These are phyloP conservation scores for Verticillium zaregamsianum DNA, from an alignment of 2,329 filamentous ascomycete genomes.

Conservation along the genomic window DNA sequence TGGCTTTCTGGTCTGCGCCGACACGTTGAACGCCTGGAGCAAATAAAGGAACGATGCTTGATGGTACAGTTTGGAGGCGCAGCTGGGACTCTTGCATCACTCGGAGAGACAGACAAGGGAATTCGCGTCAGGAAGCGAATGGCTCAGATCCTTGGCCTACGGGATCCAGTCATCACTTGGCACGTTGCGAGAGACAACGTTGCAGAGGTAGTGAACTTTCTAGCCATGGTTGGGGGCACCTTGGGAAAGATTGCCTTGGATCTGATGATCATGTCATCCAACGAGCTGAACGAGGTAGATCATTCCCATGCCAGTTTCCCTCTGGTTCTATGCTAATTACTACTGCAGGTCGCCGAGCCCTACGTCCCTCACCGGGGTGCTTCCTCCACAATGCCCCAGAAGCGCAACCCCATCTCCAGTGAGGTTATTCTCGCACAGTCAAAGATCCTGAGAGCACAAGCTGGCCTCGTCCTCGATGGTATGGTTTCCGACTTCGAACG, in stretches of 20 bases:
- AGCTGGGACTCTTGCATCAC: conserved; percentile 48
- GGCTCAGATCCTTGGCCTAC: conserved; percentile 41
- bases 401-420: conserved; percentile 54
- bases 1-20: conserved; percentile 46
- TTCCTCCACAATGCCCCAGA: conserved; percentile 55
- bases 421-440: conserved; percentile 52
- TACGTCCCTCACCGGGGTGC: conserved; percentile 51
- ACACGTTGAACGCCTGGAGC: conserved; percentile 40
- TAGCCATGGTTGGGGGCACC: conserved; percentile 47
- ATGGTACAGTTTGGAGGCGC: conserved; percentile 54
- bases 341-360: conserved; percentile 47
- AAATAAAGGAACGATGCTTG: conserved; percentile 40
- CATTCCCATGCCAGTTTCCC: background rate
- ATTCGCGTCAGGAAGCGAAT: conserved; percentile 44
- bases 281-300: conserved; percentile 34
- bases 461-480: conserved; percentile 46
- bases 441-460: conserved; percentile 48
- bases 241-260: conserved; percentile 53
- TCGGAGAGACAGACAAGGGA: conserved; percentile 38
- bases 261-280: conserved; percentile 54
- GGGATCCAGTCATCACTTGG: conserved; percentile 51
- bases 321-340: background rate
- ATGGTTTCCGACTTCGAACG: conserved; percentile 57
- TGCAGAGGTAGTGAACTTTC: conserved; percentile 48
- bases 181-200: conserved; percentile 50